These are phyloP conservation scores for Alternaria consortialis DNA, from an alignment of 2,329 filamentous ascomycete species.

Conservation along the genomic window DNA sequence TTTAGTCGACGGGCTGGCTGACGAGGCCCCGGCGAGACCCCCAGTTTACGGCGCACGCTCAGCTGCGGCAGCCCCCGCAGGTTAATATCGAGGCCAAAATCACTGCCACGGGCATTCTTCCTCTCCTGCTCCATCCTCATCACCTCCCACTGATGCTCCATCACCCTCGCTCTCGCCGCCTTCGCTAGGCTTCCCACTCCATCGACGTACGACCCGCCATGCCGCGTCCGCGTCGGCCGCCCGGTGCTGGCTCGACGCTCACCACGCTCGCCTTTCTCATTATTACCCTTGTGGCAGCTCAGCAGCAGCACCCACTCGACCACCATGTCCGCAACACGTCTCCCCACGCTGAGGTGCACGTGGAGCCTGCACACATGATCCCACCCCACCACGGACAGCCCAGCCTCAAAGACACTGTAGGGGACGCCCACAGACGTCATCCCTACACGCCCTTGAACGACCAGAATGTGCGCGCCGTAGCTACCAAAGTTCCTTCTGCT, in stretches of 20 bases:
- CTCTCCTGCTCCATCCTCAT: conserved; percentile 23
- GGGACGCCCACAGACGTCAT: conserved; percentile 32
- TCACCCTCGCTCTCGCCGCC: conserved; percentile 40
- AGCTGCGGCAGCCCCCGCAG: conserved; percentile 35
- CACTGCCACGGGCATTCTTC: conserved; percentile 15
- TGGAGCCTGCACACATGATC: conserved; percentile 31
- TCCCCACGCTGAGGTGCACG: conserved; percentile 37
- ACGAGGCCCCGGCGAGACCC: conserved; percentile 22
- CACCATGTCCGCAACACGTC: conserved; percentile 34
- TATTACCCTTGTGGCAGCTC: conserved; percentile 51
- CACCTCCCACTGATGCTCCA: conserved; percentile 43
- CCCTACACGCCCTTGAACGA: conserved; percentile 41
- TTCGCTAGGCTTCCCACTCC: conserved; percentile 40
- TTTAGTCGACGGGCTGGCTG: conserved; percentile 20
- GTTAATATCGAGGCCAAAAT: conserved; percentile 33
- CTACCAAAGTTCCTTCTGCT: conserved; percentile 80
- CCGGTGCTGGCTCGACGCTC: conserved; percentile 50
- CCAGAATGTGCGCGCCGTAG: conserved; percentile 89
- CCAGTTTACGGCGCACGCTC: conserved; percentile 29
- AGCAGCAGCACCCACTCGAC: conserved; percentile 53
- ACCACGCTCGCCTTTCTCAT: conserved; percentile 48
- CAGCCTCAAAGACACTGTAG: conserved; percentile 23
- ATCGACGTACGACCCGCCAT: conserved; percentile 38
- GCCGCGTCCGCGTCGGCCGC: conserved; percentile 53
- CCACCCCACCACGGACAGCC: conserved; percentile 16